Conservation (phyloP, 2,329 filamentous ascomycete genomes). For the Exophiala sp. region DNA sequence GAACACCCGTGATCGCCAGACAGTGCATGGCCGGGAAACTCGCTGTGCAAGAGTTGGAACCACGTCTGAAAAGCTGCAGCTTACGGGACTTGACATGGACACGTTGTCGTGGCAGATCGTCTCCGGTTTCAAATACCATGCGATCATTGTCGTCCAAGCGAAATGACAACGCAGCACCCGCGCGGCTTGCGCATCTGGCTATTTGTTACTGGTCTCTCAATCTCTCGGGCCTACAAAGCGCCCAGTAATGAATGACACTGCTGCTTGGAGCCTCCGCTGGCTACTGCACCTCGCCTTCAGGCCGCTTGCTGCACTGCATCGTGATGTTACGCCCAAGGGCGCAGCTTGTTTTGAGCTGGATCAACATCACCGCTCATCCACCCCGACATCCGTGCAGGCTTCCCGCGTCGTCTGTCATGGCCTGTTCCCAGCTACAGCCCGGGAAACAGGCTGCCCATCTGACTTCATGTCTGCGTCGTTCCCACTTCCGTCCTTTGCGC, state of each 20-base stretch:
- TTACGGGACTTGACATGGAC: too few relatives aligned
- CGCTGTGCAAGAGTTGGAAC: too few relatives aligned
- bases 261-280: slow-evolving; percentile 3
- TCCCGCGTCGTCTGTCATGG: background rate
- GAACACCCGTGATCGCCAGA: too few relatives aligned
- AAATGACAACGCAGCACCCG: slow-evolving; percentile 18
- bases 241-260: background rate
- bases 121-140: background rate
- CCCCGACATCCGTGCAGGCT: background rate
- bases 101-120: background rate
- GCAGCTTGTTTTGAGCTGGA: slow-evolving; percentile 2
- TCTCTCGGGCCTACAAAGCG: background rate
- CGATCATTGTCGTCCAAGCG: slow-evolving; percentile 6
- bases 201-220: slow-evolving; percentile 10
- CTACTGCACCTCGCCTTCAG: slow-evolving; percentile 9
- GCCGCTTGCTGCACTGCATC: background rate
- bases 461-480: slow-evolving; percentile 1
- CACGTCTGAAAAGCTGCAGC: background rate
- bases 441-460: background rate
- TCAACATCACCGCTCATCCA: slow-evolving; percentile 14
- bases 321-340: background rate
- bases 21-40: too few relatives aligned
- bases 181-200: slow-evolving; percentile 3
- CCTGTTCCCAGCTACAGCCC: background rate
- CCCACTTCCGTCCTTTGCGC: too few relatives aligned